Base-by-base conservation (phyloP, 1,284 basidiomycete genomes). In the Trichosporon inkin region DNA sequence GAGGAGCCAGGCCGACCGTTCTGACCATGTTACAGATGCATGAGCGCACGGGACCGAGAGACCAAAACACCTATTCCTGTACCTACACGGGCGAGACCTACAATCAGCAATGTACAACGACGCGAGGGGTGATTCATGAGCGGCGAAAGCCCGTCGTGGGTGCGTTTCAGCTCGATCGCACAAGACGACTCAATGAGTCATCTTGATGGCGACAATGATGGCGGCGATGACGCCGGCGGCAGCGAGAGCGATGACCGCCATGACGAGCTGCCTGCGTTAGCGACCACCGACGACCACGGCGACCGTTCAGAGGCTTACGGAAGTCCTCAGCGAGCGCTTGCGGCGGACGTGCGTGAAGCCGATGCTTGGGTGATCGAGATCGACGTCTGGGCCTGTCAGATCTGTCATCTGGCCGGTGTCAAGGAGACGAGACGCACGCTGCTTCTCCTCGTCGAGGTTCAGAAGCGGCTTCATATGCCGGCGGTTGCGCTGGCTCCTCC, bases 201-300 rank as follows among this genome's bases (percentile, higher is more conserved):
- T 32, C 44, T 49, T 44, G 39, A 32, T 35, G 17, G 39, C 54
- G 54, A 55, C 28, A 11, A 56, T 49, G 34, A 56, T 63, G 11
- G 65, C 68, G 24, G 65, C 59, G 28, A 74, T 49, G 6, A 62
- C 67, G 11, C 70, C 70, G 10, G 55, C 63, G 3, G 71, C 55
- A 7, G 59, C 53, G 1, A 56, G 19, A 14, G 66, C 68, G 14
- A 47, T 61, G n/a, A 69, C 37, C 52, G 70, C 63, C n/a, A 73
- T 28, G 3, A 71, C 11, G 6, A 67, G 39, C 14, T 39, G 24
- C n/a, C 13, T 16, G 8, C 6, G 53, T 40, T 8, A 54, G 53
- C 53, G 17, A 2, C 6, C 10, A n/a, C 20, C 44, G 6, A 17
- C 5, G 35, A 17, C 6, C n/a, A 13, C 11, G 10, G 7, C 16